Percentiles rank a stretch among this genome's conserved stretches.
Evolutionary conservation across 306 rosid species (phyloP).

Genomic region (Cicer judaicum): DNA sequence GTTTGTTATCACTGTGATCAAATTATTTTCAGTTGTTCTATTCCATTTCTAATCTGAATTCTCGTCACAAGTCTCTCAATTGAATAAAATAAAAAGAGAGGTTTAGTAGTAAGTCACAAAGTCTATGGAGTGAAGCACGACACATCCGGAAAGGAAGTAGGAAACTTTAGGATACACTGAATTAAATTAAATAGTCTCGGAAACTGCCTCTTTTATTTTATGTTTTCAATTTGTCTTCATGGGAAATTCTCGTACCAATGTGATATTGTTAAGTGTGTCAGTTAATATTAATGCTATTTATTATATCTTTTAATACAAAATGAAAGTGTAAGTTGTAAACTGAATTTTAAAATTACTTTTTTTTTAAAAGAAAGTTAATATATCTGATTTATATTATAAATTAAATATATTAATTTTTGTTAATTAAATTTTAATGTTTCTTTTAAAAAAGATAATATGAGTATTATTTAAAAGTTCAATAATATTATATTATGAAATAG

Average conservation of each 20-base stretch:
- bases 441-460: too few species aligned
- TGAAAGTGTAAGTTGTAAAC: too few species aligned
- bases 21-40: conserved; percentile 54
- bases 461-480: too few species aligned
- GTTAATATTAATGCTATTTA: too few species aligned
- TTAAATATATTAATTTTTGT: too few species aligned
- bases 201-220: conserved; percentile 31
- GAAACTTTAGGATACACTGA: conserved; percentile 39
- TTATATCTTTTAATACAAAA: too few species aligned
- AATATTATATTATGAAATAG: too few species aligned
- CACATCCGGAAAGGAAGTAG: conserved; percentile 9
- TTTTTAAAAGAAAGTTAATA: too few species aligned
- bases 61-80: background rate
- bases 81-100: conserved; percentile 44
- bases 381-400: too few species aligned
- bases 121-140: conserved; percentile 38
- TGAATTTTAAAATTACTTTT: too few species aligned
- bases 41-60: conserved; percentile 51
- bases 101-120: conserved; percentile 13
- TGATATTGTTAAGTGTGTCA: too few species aligned
- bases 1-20: conserved; percentile 32
- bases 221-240: conserved; percentile 15
- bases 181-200: conserved; percentile 24
- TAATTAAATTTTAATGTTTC: too few species aligned
- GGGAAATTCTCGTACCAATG: conserved; percentile 43